phyloP scores from a whole-genome alignment of 2,329 filamentous ascomycete genomes.

The Chaetomium olivaceum region DNA sequence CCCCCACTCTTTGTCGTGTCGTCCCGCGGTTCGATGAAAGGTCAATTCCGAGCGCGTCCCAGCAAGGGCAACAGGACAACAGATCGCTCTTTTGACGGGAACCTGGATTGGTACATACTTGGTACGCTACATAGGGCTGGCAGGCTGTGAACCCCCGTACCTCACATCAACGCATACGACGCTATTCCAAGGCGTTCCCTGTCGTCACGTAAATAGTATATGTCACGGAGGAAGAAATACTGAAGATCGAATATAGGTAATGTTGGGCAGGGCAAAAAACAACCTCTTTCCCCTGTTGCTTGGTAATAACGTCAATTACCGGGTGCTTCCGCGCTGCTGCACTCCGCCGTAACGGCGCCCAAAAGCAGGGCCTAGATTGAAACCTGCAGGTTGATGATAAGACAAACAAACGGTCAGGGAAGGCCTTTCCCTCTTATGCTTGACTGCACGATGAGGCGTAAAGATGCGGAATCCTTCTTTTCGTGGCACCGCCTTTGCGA shows the following conservation, averaged over 20 bases:
- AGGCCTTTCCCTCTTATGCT: too few species aligned
- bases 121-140: background rate
- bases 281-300: background rate
- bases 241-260: background rate
- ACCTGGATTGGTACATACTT: too few species aligned
- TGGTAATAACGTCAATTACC: background rate
- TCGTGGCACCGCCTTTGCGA: background rate
- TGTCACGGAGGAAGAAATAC: background rate
- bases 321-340: background rate
- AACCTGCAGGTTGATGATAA: background rate
- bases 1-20: slow-evolving; percentile 13
- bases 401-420: too few species aligned
- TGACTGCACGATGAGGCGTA: background rate
- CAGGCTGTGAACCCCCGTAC: background rate
- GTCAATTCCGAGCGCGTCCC: background rate
- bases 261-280: background rate
- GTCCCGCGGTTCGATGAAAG: slow-evolving; percentile 1
- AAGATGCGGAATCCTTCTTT: background rate
- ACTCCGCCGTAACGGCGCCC: background rate
- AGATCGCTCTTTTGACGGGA: background rate
- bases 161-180: slow-evolving; percentile 14
- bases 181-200: slow-evolving; percentile 27
- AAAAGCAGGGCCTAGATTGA: background rate
- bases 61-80: background rate
- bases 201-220: slow-evolving; percentile 1